A percentile compares a stretch with the other conserved stretches of the same genome.
Conservation (phyloP, 2,329 filamentous ascomycete genomes). For the Ophiostoma sp. region DNA sequence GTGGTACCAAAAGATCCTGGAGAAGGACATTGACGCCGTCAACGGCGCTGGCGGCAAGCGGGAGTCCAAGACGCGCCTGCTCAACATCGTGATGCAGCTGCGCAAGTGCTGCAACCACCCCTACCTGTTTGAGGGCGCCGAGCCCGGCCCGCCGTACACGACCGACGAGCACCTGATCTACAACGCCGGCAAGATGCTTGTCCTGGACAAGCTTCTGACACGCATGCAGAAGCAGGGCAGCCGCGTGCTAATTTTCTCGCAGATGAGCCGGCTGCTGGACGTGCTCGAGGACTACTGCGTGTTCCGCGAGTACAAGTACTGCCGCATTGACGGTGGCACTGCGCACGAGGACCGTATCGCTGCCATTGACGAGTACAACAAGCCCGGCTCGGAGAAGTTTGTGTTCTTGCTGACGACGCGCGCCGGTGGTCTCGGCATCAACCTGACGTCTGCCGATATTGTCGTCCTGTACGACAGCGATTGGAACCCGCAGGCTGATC, state of each 20-base stretch:
- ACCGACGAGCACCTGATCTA: constrained; percentile 92
- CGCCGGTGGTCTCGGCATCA: constrained; percentile 94
- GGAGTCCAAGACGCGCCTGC: constrained; percentile 90
- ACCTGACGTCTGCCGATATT: constrained; percentile 89
- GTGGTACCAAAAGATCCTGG: constrained; percentile 98
- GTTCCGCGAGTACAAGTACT: constrained; percentile 91
- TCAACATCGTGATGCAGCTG: constrained; percentile 99
- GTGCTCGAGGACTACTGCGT: constrained; percentile 98
- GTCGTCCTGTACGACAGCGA: constrained; percentile 96
- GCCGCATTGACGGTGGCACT: constrained; percentile 92
- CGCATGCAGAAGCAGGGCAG: constrained; percentile 82
- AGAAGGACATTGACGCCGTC: constrained; percentile 98
- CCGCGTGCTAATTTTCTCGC: constrained; percentile 96
- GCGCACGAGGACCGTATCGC: constrained; percentile 96
- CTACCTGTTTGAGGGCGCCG: constrained; percentile 94
- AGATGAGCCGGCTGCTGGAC: constrained; percentile 96
- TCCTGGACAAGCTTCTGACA: constrained; percentile 84
- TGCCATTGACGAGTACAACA: constrained; percentile 98
- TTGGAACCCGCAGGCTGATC: constrained; percentile 97
- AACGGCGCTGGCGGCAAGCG: constrained; percentile 94
- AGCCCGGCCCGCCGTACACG: constrained; percentile 94
- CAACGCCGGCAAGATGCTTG: constrained; percentile 96
- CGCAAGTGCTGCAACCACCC: constrained; percentile 99
- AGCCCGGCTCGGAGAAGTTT: constrained; percentile 90
- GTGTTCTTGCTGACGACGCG: constrained; percentile 92